phyloP scores from a whole-genome alignment of 2,329 filamentous ascomycete genomes.

The Talaromyces islandicus region DNA sequence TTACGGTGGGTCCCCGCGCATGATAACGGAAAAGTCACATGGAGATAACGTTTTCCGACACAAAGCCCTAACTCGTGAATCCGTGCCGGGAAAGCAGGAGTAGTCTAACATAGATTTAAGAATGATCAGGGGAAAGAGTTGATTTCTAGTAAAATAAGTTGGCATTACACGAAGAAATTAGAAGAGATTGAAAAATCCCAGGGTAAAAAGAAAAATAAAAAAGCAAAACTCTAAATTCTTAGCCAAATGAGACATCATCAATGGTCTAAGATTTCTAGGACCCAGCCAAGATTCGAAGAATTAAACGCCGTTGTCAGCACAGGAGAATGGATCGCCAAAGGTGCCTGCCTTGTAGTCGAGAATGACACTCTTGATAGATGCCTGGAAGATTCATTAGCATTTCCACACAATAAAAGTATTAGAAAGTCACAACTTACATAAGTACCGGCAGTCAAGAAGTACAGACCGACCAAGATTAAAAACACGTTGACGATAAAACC shows the following conservation, averaged over 20 bases:
- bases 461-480: constrained; percentile 69
- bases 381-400: constrained; percentile 20
- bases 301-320: constrained; percentile 46
- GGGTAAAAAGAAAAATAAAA: not conserved
- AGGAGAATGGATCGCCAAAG: constrained; percentile 70
- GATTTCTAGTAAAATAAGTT: not conserved
- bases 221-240: not conserved
- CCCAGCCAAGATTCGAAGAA: not conserved
- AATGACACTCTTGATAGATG: constrained; percentile 45
- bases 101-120: no score
- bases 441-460: constrained; percentile 76
- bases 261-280: not conserved
- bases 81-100: not conserved
- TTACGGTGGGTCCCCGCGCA: not conserved
- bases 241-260: not conserved
- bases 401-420: not conserved
- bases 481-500: constrained; percentile 57
- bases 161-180: constrained; percentile 5
- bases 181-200: not conserved
- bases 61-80: constrained; percentile 5
- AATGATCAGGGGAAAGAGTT: not conserved
- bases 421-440: constrained; percentile 54
- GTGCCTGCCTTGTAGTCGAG: constrained; percentile 60
- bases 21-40: constrained; percentile 34
- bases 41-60: constrained; percentile 22